These are phyloP conservation scores for Oryza meridionalis DNA, from an alignment of 176 grass and related monocot species.

Conservation along the genomic window DNA sequence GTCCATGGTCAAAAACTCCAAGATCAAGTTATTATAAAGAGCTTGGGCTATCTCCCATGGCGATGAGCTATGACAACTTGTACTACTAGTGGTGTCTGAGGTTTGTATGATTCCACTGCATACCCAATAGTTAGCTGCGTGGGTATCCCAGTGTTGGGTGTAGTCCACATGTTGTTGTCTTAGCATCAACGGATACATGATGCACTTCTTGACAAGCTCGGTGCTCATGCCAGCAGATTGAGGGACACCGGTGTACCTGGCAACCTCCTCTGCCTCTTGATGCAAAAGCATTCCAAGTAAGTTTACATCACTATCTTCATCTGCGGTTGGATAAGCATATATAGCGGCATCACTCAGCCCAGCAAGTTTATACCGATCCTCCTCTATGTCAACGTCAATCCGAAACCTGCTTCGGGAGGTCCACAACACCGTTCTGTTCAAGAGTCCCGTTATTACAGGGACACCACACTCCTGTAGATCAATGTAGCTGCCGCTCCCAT, in stretches of 20 bases:
- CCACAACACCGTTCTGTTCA: not conserved
- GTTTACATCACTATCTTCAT: too few relatives aligned
- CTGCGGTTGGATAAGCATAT: too few relatives aligned
- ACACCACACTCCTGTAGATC: not conserved
- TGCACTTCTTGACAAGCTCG: not conserved
- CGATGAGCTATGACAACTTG: not conserved
- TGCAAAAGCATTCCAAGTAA: not conserved
- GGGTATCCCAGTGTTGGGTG: not conserved
- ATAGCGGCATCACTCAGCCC: not conserved
- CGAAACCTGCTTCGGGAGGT: not conserved
- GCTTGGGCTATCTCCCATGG: not conserved
- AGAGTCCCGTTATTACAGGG: not conserved
- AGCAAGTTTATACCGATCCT: accelerated
- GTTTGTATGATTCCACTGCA: slow-evolving; percentile 29
- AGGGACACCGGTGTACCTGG: not conserved
- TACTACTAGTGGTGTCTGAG: not conserved
- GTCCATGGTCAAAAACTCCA: not conserved
- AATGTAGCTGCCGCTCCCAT: not conserved
- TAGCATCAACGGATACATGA: not conserved
- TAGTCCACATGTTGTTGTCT: not conserved
- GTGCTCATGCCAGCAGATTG: not conserved
- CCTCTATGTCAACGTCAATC: accelerated
- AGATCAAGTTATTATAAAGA: not conserved
- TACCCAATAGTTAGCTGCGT: not conserved
- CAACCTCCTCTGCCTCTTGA: slow-evolving; percentile 12